Conservation (phyloP, 306 rosid species). For the Herpetospermum pedunculosum region DNA sequence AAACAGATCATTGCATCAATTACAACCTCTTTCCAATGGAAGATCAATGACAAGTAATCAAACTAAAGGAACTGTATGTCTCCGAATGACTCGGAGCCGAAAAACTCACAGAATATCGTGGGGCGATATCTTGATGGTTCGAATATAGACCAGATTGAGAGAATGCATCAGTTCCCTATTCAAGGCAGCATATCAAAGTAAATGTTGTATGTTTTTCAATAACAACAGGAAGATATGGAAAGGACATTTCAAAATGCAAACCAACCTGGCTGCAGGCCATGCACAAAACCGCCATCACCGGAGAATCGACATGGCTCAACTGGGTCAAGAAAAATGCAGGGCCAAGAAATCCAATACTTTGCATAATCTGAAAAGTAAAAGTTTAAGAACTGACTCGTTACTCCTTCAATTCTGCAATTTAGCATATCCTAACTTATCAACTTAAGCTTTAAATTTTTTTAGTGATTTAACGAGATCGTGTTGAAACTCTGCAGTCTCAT, state of each 20-base stretch:
- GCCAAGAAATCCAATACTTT: slow-evolving; percentile 93
- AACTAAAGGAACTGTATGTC: background rate
- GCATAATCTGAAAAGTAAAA: slow-evolving; percentile 68
- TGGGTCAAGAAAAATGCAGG: slow-evolving; percentile 99
- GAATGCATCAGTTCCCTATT: slow-evolving; percentile 94
- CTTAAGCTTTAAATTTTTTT: background rate
- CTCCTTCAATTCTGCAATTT: no score
- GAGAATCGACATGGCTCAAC: slow-evolving; percentile 83
- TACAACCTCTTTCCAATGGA: background rate
- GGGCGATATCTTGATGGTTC: slow-evolving; percentile 97
- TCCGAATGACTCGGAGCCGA: background rate
- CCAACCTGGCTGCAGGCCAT: slow-evolving; percentile 97
- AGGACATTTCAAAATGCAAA: slow-evolving; percentile 10
- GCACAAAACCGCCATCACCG: slow-evolving; percentile 82
- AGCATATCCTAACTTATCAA: background rate
- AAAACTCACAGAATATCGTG: slow-evolving; percentile 81
- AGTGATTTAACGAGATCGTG: background rate
- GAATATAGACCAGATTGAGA: slow-evolving; percentile 96
- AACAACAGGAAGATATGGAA: background rate
- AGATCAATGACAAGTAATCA: background rate
- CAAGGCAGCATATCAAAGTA: background rate
- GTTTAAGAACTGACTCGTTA: slow-evolving; percentile 4
- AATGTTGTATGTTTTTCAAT: background rate
- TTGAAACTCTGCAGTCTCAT: background rate
- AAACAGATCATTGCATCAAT: background rate